These are phyloP conservation scores for Verticillium klebahnii DNA, from an alignment of 2,329 filamentous ascomycete species.

Conservation along the genomic window DNA sequence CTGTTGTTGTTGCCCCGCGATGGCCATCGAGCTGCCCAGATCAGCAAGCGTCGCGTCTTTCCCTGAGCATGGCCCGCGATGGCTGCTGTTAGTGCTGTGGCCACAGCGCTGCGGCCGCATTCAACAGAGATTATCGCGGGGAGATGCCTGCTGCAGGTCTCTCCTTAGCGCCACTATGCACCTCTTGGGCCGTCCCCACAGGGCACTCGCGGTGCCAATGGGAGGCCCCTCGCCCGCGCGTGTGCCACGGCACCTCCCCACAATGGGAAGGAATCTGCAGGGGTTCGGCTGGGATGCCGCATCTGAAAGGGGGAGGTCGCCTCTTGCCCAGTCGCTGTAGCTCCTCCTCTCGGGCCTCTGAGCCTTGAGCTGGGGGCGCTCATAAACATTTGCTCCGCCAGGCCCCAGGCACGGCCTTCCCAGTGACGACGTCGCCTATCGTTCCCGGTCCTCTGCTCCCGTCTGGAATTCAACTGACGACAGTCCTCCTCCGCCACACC, in stretches of 20 bases:
- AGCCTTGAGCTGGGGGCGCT: background rate
- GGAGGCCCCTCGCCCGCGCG: background rate
- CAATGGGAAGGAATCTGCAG: background rate
- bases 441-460: background rate
- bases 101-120: background rate
- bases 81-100: background rate
- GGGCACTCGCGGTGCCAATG: background rate
- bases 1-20: background rate
- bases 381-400: background rate
- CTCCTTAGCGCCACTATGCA: background rate
- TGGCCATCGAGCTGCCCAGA: conserved; percentile 1
- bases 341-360: background rate
- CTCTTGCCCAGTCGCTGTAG: background rate
- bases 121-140: conserved; percentile 3
- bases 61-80: background rate
- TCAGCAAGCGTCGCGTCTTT: background rate
- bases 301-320: background rate
- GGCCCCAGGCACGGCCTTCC: background rate
- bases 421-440: background rate
- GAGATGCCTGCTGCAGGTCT: background rate
- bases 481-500: background rate
- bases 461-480: background rate
- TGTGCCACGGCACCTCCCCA: background rate
- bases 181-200: background rate
- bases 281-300: background rate